Conservation (phyloP, 208 protist species). For the Acanthamoeba rhysodes region DNA sequence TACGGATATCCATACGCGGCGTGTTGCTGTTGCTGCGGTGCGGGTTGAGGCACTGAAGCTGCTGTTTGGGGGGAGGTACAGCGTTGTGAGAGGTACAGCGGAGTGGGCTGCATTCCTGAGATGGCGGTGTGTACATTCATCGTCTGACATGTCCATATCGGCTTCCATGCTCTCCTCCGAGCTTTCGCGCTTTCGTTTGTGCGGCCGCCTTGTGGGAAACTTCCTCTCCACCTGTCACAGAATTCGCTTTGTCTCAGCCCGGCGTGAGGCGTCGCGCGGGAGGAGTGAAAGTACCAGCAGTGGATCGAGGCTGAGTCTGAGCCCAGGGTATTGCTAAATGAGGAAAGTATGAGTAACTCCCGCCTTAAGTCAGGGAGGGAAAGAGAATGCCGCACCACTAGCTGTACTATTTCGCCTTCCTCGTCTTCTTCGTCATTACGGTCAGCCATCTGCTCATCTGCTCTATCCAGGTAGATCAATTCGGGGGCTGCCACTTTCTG, state of each 20-base stretch:
- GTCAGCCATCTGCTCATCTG: background rate
- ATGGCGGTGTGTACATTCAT: background rate
- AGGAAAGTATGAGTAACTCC: background rate
- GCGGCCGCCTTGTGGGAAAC: background rate
- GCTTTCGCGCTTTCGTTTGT: background rate
- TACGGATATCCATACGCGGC: background rate
- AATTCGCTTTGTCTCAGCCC: no score
- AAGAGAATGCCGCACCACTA: background rate
- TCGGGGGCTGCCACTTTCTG: background rate
- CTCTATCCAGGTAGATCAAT: background rate
- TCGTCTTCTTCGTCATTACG: background rate
- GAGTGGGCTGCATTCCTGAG: background rate
- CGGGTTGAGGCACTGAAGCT: background rate
- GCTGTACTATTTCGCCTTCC: background rate
- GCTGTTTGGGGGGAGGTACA: background rate
- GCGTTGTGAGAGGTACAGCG: no score
- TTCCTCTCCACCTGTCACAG: background rate
- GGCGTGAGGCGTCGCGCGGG: background rate
- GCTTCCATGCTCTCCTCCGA: background rate
- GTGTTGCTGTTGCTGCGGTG: background rate
- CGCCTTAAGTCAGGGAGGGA: background rate
- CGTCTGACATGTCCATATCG: constrained; percentile 2
- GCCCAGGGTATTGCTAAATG: constrained; percentile 7
- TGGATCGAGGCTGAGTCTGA: background rate
- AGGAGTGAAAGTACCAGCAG: background rate